These are phyloP conservation scores for Odontarrhena argentea DNA, from an alignment of 345 rosid species.

Conservation along the genomic window DNA sequence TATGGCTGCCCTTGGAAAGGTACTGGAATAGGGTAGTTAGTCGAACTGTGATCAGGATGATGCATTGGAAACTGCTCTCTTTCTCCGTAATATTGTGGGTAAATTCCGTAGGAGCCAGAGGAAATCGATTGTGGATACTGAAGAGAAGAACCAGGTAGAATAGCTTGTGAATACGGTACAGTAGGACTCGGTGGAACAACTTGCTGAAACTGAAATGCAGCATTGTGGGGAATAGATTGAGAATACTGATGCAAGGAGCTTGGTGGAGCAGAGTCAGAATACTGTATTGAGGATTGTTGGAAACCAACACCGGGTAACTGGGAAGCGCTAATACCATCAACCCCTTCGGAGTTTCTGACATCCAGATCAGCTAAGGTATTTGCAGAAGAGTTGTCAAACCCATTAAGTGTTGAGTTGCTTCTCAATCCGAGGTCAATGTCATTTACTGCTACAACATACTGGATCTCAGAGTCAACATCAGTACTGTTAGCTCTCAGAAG, in stretches of 20 bases:
- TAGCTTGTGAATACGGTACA: constrained; percentile 34
- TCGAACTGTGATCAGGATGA: constrained; percentile 44
- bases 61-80: constrained; percentile 47
- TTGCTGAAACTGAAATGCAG: constrained; percentile 40
- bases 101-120: constrained; percentile 50
- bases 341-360: constrained; percentile 43
- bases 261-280: constrained; percentile 42
- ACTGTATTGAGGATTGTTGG: constrained; percentile 48
- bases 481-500: constrained; percentile 51
- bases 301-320: constrained; percentile 42
- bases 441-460: constrained; percentile 75
- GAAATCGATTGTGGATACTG: constrained; percentile 54
- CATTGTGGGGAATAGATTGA: constrained; percentile 47
- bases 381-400: constrained; percentile 53
- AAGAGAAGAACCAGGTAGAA: constrained; percentile 35
- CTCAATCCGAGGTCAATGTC: constrained; percentile 70
- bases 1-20: constrained; percentile 46
- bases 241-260: constrained; percentile 55
- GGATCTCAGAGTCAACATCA: constrained; percentile 70
- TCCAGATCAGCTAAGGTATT: constrained; percentile 61
- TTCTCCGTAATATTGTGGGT: constrained; percentile 56
- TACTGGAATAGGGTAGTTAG: constrained; percentile 42
- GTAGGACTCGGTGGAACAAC: constrained; percentile 37
- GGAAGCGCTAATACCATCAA: constrained; percentile 45
- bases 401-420: constrained; percentile 52